These are phyloP conservation scores for Rubroshorea leprosula DNA, from an alignment of 345 rosid species.

Conservation along the genomic window DNA sequence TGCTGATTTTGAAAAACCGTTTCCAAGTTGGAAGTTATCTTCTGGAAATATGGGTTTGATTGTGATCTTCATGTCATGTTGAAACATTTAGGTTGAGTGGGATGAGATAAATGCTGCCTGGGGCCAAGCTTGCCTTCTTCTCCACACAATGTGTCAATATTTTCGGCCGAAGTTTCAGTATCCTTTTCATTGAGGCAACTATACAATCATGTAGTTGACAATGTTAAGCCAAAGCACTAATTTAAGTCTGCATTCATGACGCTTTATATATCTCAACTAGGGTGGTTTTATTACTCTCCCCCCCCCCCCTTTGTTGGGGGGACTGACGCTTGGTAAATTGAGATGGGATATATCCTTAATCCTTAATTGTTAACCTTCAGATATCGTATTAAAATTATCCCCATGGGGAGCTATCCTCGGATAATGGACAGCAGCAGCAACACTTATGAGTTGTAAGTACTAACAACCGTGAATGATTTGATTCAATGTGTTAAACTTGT, in stretches of 20 bases:
- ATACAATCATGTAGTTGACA: too few relatives aligned
- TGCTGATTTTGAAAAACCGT: too few relatives aligned
- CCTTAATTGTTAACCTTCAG: slow-evolving; percentile 49
- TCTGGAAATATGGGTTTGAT: background rate
- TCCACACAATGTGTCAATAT: slow-evolving; percentile 93
- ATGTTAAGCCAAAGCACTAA: too few relatives aligned
- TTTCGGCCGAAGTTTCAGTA: slow-evolving; percentile 91
- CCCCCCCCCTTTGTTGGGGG: too few relatives aligned
- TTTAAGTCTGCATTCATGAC: too few relatives aligned
- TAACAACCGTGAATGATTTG: slow-evolving; percentile 1
- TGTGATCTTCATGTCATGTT: slow-evolving; percentile 5
- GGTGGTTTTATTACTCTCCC: too few relatives aligned
- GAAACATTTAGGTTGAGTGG: slow-evolving; percentile 80
- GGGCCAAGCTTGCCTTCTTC: slow-evolving; percentile 99
- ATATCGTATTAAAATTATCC: slow-evolving; percentile 81
- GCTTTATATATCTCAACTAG: too few relatives aligned
- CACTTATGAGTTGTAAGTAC: slow-evolving; percentile 52
- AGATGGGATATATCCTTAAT: slow-evolving; percentile 3
- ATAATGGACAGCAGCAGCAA: slow-evolving; percentile 67
- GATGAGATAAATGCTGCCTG: slow-evolving; percentile 99
- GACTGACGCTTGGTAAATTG: too few relatives aligned
- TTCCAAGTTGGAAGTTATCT: too few relatives aligned
- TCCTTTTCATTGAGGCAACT: too few relatives aligned
- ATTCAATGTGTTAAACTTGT: background rate
- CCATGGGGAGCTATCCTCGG: slow-evolving; percentile 97